Evolutionary conservation across 768 basidiomycete genomes (phyloP).

Genomic region (Xerocomellus intermedius): DNA sequence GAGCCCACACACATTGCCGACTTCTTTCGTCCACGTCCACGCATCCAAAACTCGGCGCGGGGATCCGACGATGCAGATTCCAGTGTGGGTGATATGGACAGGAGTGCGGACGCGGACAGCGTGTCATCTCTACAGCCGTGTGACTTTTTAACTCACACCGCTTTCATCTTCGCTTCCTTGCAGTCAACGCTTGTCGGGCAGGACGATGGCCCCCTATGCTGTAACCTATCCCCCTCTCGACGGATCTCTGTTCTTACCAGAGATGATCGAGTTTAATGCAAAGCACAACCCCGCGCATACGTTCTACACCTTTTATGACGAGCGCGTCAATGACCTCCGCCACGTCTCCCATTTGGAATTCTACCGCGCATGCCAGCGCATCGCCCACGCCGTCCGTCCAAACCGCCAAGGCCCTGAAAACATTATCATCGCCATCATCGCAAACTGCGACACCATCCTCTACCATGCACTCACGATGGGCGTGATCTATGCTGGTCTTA

Average conservation of each 20-base stretch:
- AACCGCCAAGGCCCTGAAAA: slow-evolving; percentile 31
- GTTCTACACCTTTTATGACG: slow-evolving; percentile 33
- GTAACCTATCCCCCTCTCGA: slow-evolving; percentile 29
- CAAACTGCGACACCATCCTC: slow-evolving; percentile 38
- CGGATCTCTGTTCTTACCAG: slow-evolving; percentile 29
- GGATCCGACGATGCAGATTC: no score
- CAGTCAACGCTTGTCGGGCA: no score
- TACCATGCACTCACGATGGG: slow-evolving; percentile 44
- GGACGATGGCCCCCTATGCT: no score
- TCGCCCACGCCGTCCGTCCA: slow-evolving; percentile 40
- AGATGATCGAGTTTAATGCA: slow-evolving; percentile 26
- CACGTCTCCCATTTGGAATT: slow-evolving; percentile 43
- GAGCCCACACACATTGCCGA: no score
- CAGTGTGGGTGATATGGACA: no score
- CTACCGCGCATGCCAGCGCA: slow-evolving; percentile 42
- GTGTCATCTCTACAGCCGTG: no score
- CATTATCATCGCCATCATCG: slow-evolving; percentile 38
- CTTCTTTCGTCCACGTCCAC: no score
- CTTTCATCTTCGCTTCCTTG: no score
- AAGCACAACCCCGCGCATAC: slow-evolving; percentile 33
- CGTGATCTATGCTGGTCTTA: slow-evolving; percentile 3
- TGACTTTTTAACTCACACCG: no score
- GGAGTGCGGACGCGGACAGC: no score
- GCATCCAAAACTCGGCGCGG: no score
- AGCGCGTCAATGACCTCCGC: slow-evolving; percentile 13